phyloP scores from a whole-genome alignment of 2,329 filamentous ascomycete species.

The Myriangium duriaei region DNA sequence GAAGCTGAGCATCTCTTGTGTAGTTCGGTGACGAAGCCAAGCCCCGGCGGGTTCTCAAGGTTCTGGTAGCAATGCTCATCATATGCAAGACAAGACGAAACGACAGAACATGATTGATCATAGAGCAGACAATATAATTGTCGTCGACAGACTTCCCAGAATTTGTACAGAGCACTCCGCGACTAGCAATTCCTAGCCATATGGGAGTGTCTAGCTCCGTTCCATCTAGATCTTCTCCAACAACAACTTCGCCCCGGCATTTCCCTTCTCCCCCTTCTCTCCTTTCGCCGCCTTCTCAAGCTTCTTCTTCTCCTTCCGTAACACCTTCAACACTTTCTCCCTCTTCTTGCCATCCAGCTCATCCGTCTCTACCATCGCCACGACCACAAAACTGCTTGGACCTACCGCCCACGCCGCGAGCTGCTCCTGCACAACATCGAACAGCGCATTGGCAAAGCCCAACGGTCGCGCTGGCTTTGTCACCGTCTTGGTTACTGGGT shows the following conservation, averaged over 20 bases:
- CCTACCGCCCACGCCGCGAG: constrained; percentile 77
- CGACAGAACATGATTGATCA: no score
- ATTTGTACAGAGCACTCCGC: no score
- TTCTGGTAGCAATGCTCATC: no score
- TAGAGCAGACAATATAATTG: no score
- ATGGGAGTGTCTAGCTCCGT: no score
- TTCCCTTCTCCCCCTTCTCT: constrained; percentile 27
- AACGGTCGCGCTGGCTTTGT: constrained; percentile 63
- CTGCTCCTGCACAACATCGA: constrained; percentile 62
- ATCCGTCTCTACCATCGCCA: constrained; percentile 64
- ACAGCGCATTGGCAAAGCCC: constrained; percentile 71
- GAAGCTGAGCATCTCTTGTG: no score
- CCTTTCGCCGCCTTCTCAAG: constrained; percentile 54
- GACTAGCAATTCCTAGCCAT: no score
- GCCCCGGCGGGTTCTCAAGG: no score
- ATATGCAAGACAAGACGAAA: no score
- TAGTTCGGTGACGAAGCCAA: no score
- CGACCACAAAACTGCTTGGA: constrained; percentile 72
- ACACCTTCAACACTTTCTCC: constrained; percentile 52
- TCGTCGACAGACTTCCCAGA: no score
- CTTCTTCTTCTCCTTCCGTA: constrained; percentile 61
- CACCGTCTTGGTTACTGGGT: constrained; percentile 56
- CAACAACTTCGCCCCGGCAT: constrained; percentile 36
- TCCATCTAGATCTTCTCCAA: constrained; percentile 29
- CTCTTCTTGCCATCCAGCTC: constrained; percentile 50